Conservation (phyloP, 2,329 filamentous ascomycete species). For the Cordyceps cicadae region DNA sequence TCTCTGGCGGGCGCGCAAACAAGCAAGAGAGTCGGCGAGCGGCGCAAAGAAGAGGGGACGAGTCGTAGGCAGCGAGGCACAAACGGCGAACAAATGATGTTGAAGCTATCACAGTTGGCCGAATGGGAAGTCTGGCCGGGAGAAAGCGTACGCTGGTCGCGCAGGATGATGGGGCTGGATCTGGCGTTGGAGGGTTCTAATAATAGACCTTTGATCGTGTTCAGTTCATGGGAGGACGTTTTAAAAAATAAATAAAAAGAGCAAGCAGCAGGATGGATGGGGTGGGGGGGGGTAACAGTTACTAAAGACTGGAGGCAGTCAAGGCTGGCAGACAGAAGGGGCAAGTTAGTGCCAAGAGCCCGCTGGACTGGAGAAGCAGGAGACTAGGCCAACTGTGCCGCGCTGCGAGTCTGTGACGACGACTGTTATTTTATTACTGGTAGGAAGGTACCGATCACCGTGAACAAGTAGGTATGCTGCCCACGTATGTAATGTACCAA, state of each 20-base stretch:
- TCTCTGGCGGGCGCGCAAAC: conserved; percentile 6
- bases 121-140: conserved; percentile 1
- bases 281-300: not conserved
- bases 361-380: no score
- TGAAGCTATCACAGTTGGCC: conserved; percentile 6
- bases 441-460: no score
- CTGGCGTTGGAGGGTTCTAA: conserved; percentile 43
- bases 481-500: no score
- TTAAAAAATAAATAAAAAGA: conserved; percentile 5
- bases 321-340: not conserved
- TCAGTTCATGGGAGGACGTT: conserved; percentile 22
- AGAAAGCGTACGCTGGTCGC: conserved; percentile 11
- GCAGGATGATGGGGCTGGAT: conserved; percentile 39
- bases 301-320: not conserved
- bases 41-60: not conserved
- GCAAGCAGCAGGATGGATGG: conserved; percentile 1
- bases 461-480: no score
- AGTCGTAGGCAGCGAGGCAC: not conserved
- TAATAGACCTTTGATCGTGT: conserved; percentile 40
- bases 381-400: no score
- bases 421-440: no score
- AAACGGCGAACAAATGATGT: not conserved
- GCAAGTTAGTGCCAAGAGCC: not conserved
- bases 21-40: not conserved
- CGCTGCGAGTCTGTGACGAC: no score